phyloP scores from a whole-genome alignment of 1,284 basidiomycete genomes.

The Pascua guehoae region DNA sequence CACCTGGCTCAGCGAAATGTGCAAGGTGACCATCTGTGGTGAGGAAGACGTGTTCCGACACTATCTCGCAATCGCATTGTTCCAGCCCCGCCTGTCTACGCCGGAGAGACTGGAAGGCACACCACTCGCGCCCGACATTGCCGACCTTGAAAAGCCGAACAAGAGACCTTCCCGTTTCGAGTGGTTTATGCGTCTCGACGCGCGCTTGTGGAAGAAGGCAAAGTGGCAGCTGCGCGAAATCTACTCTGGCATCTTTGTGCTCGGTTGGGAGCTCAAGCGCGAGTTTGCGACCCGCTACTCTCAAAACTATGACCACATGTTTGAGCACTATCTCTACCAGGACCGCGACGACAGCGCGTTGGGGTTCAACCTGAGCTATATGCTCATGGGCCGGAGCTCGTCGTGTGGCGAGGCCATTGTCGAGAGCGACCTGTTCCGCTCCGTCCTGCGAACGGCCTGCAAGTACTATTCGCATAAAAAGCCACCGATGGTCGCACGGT shows the following conservation, averaged over 20 bases:
- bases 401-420: slow-evolving; percentile 70
- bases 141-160: slow-evolving; percentile 6
- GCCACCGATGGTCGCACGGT: slow-evolving; percentile 17
- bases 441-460: slow-evolving; percentile 73
- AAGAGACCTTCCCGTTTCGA: slow-evolving; percentile 24
- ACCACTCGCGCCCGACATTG: slow-evolving; percentile 11
- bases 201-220: slow-evolving; percentile 41
- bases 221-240: slow-evolving; percentile 44
- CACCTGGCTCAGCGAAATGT: slow-evolving; percentile 80
- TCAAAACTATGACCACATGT: slow-evolving; percentile 76
- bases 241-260: slow-evolving; percentile 28
- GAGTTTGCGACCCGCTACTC: slow-evolving; percentile 70
- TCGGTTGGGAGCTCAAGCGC: slow-evolving; percentile 31
- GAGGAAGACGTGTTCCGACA: slow-evolving; percentile 68
- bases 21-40: slow-evolving; percentile 54
- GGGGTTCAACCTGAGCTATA: slow-evolving; percentile 84
- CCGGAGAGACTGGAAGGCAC: slow-evolving; percentile 12
- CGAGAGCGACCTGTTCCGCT: slow-evolving; percentile 66
- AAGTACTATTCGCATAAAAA: slow-evolving; percentile 61
- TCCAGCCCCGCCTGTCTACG: slow-evolving; percentile 12
- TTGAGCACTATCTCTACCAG: slow-evolving; percentile 83
- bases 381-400: slow-evolving; percentile 83
- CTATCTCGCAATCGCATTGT: slow-evolving; percentile 25
- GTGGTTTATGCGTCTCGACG: slow-evolving; percentile 44
- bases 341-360: slow-evolving; percentile 86